Evolutionary conservation across 805 yeast species (phyloP), one percentile per base, ranked within the genome.

Genomic region (Wickerhamomyces bovis): DNA sequence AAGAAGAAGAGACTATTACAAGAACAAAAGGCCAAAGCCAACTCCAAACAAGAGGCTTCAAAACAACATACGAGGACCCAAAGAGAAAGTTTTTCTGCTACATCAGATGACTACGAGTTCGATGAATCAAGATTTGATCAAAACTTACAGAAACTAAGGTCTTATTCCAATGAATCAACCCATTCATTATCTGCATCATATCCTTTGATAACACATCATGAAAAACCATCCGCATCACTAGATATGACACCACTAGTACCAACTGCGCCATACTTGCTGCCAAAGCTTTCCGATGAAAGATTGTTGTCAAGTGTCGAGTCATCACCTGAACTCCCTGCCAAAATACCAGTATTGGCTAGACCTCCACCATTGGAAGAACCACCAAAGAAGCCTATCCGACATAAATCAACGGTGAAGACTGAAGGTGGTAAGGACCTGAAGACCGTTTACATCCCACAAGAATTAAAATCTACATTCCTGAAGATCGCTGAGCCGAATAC

Each of bases 361-460:
- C 20, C 36, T 16, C 18, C 20, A 33, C 18, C 20, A 33, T 16
- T 33, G 9, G 20, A n/a, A 23, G n/a, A 22, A 15, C 28, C 33
- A 22, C 33, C 45, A n/a, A 21, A 23, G 10, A 35, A 25, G 9
- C 11, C 39, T 1, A 44, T 49, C 6, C 52, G 62, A 11, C 78
- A 74, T 52, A 68, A 67, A 51, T 65, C 72, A 0, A 65, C 63
- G 22, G 67, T 70, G 44, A 60, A 58, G 39, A 77, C 83, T 1
- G 85, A 80, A 54, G 76, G 75, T n/a, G 83, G 84, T 0, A 66
- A 66, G 10, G 77, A 81, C 4, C 58, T 81, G 43, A 67, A 84
- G 44, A 68, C 78, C 0, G 60, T 80, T 2, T 80, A 71, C 55
- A 57, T 80, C 12, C 83, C 87, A 1, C 44, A 61, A 0, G 62